Evolutionary conservation across 768 basidiomycete genomes (phyloP), one percentile per base, ranked within the genome.

Genomic region (Russula compacta): DNA sequence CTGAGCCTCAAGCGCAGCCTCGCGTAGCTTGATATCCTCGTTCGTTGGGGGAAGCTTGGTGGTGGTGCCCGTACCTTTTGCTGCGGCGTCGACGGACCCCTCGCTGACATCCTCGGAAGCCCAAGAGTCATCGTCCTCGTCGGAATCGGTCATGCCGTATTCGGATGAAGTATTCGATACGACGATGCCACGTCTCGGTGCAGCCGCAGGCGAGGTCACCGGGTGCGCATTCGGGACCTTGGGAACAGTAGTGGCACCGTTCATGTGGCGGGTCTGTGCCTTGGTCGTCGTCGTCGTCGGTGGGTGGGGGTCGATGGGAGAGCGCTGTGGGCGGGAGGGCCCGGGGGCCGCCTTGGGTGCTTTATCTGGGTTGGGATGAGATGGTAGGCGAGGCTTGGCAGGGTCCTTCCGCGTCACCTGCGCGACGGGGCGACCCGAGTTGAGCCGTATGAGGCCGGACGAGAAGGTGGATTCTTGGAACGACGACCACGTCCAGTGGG

Each of bases 1-100:
- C 67, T 82, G 80, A 1, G 77, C 83, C 69, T 88, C 85, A 60
- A 81, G 67, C 0, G 82, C 85, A 6, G 86, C 87, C 54, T 82
- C 78, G 6, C 71, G 76, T 17, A 80, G 65, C 14, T 72, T 71
- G 4, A 61, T 61, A 10, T 67, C 66, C 60, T 57, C 66, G 63
- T 61, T 67, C 62, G 65, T 67, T 36, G 62, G 63, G 52, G 61
- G 66, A 60, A 29, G 38, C 40, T 61, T 66, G 57, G 66, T 68
- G 4, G 61, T 36, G 32, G 61, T 36, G 38, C 42, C 65, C 54
- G 64, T 32, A 50, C 57, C 69, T 29, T 29, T 29, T 29, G 24
- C 24, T 62, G 43, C 12, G 2, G 50, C 19, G 17, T 57, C 55
- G 4, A 43, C 73, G 64, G 38, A 75, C 65, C 51, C 66, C 58